These are phyloP conservation scores for Daldinia grandis DNA, from an alignment of 495 filamentous ascomycete species.

Conservation along the genomic window DNA sequence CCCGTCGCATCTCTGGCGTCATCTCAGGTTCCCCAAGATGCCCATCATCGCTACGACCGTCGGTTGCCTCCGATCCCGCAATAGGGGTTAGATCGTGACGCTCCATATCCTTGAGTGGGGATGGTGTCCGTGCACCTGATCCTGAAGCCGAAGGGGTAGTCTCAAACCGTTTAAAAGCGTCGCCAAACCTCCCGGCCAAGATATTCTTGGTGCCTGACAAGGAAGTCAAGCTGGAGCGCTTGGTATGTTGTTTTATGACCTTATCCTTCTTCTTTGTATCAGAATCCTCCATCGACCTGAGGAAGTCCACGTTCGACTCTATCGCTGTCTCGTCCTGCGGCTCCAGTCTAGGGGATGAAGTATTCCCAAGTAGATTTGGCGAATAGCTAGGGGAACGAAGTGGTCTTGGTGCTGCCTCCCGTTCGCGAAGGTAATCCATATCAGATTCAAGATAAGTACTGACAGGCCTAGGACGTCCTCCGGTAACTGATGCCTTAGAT, in stretches of 20 bases:
- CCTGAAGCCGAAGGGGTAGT: slow-evolving; percentile 59
- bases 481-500: slow-evolving; percentile 40
- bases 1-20: slow-evolving; percentile 87
- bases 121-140: slow-evolving; percentile 60
- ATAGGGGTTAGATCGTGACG: slow-evolving; percentile 72
- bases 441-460: slow-evolving; percentile 84
- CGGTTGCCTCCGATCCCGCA: slow-evolving; percentile 77
- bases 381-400: slow-evolving; percentile 48
- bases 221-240: slow-evolving; percentile 82
- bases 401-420: slow-evolving; percentile 57
- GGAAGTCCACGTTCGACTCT: slow-evolving; percentile 86
- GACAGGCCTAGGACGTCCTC: slow-evolving; percentile 65
- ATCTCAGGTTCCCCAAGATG: slow-evolving; percentile 70
- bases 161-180: slow-evolving; percentile 95
- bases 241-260: slow-evolving; percentile 71
- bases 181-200: slow-evolving; percentile 89
- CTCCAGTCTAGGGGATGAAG: slow-evolving; percentile 50
- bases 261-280: slow-evolving; percentile 76
- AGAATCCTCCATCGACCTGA: slow-evolving; percentile 77
- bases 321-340: slow-evolving; percentile 73
- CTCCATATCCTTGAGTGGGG: slow-evolving; percentile 62
- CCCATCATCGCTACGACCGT: slow-evolving; percentile 73
- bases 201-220: slow-evolving; percentile 86
- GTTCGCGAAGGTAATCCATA: slow-evolving; percentile 75
- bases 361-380: slow-evolving; percentile 50